A percentile compares a stretch with the other conserved stretches of the same genome.
Evolutionary conservation across 495 filamentous ascomycete species (phyloP).

Genomic region (Letharia columbiana): DNA sequence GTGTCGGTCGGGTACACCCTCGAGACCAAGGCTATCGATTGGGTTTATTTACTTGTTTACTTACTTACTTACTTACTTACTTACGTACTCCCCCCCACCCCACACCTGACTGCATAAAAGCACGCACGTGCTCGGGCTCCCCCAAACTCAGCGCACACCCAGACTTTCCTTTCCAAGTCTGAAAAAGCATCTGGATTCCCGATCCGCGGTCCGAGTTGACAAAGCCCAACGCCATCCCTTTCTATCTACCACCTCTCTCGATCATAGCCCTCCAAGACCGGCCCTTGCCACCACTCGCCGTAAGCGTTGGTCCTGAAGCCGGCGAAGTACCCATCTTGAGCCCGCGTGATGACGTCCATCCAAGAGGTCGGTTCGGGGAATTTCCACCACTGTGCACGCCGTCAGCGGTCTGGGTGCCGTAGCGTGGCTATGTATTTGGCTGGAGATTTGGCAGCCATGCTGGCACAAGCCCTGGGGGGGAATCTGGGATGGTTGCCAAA

Average conservation of each 20-base stretch:
- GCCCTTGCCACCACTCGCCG: slow-evolving; percentile 46
- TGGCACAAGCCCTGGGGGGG: background rate
- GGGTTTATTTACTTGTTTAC: too few relatives aligned
- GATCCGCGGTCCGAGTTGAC: too few relatives aligned
- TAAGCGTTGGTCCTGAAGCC: slow-evolving; percentile 42
- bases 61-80: too few relatives aligned
- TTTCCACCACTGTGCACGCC: slow-evolving; percentile 37
- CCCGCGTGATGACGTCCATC: slow-evolving; percentile 46
- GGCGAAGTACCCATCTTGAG: slow-evolving; percentile 46
- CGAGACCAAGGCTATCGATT: too few relatives aligned
- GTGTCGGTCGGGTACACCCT: too few relatives aligned
- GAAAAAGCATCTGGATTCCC: too few relatives aligned
- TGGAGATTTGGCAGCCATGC: background rate
- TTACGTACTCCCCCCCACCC: too few relatives aligned
- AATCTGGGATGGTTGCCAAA: background rate
- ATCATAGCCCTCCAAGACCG: slow-evolving; percentile 19
- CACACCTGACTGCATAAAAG: too few relatives aligned
- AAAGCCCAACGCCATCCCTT: background rate
- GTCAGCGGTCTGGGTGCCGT: too few relatives aligned
- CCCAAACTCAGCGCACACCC: too few relatives aligned
- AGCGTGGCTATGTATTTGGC: background rate
- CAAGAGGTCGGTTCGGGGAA: slow-evolving; percentile 49
- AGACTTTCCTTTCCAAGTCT: too few relatives aligned
- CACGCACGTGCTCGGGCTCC: too few relatives aligned
- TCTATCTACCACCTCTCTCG: background rate